A percentile compares a stretch with the other conserved stretches of the same genome.
Evolutionary conservation across 2,329 filamentous ascomycete genomes (phyloP).

Genomic region (Pyrenochaeta sp.): DNA sequence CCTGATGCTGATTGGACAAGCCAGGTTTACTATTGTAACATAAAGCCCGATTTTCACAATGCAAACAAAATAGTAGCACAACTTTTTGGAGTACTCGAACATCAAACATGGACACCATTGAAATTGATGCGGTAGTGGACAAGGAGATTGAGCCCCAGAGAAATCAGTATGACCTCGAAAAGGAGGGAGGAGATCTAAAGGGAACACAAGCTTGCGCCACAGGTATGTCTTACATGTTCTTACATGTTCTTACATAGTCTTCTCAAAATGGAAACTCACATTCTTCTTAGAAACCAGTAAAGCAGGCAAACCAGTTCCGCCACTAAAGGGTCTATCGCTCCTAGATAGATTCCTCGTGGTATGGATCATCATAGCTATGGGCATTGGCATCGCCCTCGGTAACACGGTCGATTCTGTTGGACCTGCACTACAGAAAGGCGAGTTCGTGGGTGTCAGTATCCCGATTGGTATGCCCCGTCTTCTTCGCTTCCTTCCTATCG

Average conservation of each 20-base stretch:
- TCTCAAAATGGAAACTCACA: conserved; percentile 6
- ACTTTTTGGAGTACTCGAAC: not conserved
- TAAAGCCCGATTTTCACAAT: not conserved
- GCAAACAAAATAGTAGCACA: not conserved
- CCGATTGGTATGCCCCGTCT: conserved; percentile 64
- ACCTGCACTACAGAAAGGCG: conserved; percentile 71
- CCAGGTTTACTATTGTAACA: not conserved
- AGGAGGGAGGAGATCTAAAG: not conserved
- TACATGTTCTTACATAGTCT: not conserved
- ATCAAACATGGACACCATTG: conserved; percentile 23
- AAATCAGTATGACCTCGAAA: conserved; percentile 20
- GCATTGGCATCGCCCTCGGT: conserved; percentile 75
- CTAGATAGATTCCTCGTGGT: conserved; percentile 57
- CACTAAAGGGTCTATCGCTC: conserved; percentile 53
- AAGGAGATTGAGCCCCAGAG: conserved; percentile 1
- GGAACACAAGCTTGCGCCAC: not conserved
- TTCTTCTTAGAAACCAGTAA: conserved; percentile 3
- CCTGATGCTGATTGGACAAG: conserved; percentile 13
- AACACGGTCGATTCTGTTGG: conserved; percentile 75
- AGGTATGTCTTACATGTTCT: conserved; percentile 3
- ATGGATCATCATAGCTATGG: conserved; percentile 82
- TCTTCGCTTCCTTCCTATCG: not conserved
- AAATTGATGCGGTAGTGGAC: conserved; percentile 14
- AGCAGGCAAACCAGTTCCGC: conserved; percentile 21
- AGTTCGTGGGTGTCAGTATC: conserved; percentile 75